A percentile compares a stretch with the other conserved stretches of the same genome.
phyloP scores from a whole-genome alignment of 164 flowering plant genomes.

The Cinnamomum micranthum region DNA sequence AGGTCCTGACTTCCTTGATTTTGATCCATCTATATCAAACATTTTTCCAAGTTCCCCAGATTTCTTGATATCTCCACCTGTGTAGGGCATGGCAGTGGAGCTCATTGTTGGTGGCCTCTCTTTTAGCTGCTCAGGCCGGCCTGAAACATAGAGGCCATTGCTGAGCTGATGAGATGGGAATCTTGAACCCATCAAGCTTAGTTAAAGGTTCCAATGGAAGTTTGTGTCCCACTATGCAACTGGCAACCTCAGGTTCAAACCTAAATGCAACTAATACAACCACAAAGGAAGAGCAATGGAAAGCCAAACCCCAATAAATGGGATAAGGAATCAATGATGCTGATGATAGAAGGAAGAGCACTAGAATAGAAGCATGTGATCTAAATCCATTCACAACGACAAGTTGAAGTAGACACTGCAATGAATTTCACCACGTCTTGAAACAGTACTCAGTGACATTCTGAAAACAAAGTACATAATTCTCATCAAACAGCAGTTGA shows the following conservation, averaged over 20 bases:
- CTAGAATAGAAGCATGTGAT: no score
- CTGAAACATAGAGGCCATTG: constrained; percentile 90
- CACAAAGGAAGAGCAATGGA: background rate
- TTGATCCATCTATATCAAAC: constrained; percentile 92
- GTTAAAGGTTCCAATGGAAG: background rate
- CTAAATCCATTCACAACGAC: background rate
- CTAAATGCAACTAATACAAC: background rate
- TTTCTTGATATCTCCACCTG: constrained; percentile 96
- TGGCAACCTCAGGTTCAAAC: background rate
- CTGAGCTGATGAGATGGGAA: constrained; percentile 94
- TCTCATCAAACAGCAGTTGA: background rate
- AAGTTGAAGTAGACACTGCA: background rate
- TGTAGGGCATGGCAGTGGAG: constrained; percentile 88
- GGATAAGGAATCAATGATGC: background rate
- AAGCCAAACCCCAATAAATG: background rate
- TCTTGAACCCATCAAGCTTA: constrained; percentile 77
- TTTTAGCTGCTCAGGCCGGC: constrained; percentile 94
- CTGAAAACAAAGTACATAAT: background rate
- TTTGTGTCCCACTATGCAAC: background rate
- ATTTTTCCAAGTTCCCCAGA: constrained; percentile 98
- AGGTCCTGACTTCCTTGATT: constrained; percentile 91
- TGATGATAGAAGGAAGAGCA: no score
- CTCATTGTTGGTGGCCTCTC: constrained; percentile 86
- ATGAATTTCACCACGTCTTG: background rate
- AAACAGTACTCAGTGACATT: background rate